Evolutionary conservation across 768 basidiomycete genomes (phyloP), one percentile per base, ranked within the genome.

Genomic region (Hemileccinum impolitum): DNA sequence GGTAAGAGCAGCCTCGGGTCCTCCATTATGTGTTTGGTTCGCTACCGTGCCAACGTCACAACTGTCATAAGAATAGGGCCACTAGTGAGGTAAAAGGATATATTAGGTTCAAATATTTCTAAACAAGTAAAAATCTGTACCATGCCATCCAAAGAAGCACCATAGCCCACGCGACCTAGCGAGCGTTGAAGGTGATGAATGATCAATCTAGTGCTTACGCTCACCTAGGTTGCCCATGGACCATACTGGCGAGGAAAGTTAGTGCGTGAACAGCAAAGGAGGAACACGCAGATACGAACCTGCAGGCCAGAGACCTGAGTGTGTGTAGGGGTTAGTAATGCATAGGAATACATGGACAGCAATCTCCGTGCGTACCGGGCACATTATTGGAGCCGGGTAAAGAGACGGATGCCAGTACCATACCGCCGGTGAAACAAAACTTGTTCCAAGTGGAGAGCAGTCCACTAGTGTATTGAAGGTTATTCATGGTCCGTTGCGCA

Each of bases 1-100:
- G 15, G 70, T 69, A 6, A 76, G 70, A 6, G 90, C 84, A 4
- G 84, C 77, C 11, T 56, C 47, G 1, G 94, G 94, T 39, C 63
- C 63, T 2, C 82, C 84, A 50, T 85, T 77, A 38, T 81, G 40
- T 1, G 90, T 86, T 67, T 97, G 94, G 65, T 97, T 98, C 8
- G 78, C 67, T 15, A 80, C 75, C 1, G 94, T 94, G n/a, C 95
- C 95, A n/a, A 94, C 81, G 63, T 98, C 94, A 58, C 95, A 96
- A 11, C 77, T 70, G 56, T 90, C 87, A 54, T 90, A 90, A 2
- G 83, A 82, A 67, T 90, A 90, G 0, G 88, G 89, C 88, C 86
- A 87, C 84, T 85, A 43, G 12, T 25, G 43, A 23, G 45, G 39
- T 7, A 13, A 54, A 41, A 41, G 40, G 21, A 53, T 28, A 14